Evolutionary conservation across 2,329 filamentous ascomycete genomes (phyloP).

Genomic region (Daldinia sp.): DNA sequence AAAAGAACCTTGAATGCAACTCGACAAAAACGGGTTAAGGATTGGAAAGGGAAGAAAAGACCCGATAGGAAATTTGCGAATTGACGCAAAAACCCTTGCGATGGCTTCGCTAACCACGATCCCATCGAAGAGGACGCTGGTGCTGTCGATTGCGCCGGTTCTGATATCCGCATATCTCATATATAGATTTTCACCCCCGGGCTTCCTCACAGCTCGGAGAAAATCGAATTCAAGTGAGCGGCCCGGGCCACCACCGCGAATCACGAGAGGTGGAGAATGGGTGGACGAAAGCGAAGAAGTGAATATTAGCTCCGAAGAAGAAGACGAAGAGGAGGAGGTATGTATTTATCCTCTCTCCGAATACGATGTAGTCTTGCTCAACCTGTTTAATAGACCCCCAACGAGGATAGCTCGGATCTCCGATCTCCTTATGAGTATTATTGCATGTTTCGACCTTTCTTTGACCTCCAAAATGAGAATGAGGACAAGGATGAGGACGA

Average conservation of each 20-base stretch:
- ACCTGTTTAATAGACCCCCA: constrained; percentile 1
- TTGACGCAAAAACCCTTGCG: background rate
- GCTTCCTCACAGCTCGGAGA: constrained; percentile 1
- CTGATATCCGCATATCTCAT: constrained; percentile 27
- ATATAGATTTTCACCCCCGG: constrained; percentile 24
- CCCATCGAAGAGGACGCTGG: constrained; percentile 23
- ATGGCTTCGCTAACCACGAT: constrained; percentile 10
- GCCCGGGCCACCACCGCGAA: constrained; percentile 7
- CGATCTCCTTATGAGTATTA: constrained; percentile 34
- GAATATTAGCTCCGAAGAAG: constrained; percentile 18
- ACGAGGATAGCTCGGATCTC: constrained; percentile 18
- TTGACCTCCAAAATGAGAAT: constrained; percentile 39
- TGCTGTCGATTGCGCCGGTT: constrained; percentile 29
- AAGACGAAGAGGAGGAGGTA: constrained; percentile 26
- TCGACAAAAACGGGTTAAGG: background rate
- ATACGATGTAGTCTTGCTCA: background rate
- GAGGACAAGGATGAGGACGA: constrained; percentile 34
- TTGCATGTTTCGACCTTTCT: constrained; percentile 37
- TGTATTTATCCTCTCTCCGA: constrained; percentile 8
- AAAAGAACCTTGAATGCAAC: background rate
- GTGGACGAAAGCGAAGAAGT: constrained; percentile 12
- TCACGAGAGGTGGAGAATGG: constrained; percentile 10
- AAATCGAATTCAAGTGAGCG: constrained; percentile 21
- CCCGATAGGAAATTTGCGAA: background rate
- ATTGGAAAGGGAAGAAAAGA: background rate